Evolutionary conservation across 257 asterid genomes (phyloP), one percentile per base, ranked within the genome.

Genomic region (Hygrophila difformis): DNA sequence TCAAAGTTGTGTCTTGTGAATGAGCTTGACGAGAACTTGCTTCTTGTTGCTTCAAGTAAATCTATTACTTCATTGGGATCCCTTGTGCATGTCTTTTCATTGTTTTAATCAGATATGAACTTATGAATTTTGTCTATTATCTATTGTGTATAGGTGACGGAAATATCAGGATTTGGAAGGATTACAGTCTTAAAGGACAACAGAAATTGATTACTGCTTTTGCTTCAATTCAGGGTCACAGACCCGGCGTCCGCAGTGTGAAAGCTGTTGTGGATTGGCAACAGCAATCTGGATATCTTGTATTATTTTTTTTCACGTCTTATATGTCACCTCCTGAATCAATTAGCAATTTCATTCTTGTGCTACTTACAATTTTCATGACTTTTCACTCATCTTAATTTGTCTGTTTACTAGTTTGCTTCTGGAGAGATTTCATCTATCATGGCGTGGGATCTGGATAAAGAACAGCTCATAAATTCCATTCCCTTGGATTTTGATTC

Each of bases 211-310:
- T 91, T 54, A 78, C 99, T 61, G 93, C 91, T 40, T 86, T 91
- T 64, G 65, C 93, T 45, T 83, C 99, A 23, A 75, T 86, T 69
- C 99, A 78, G 62, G 95, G 91, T 49, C 95, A 72, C 54, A 74
- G 76, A 68, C 89, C 89, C 60, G 95, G 93, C 45, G 87, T 77
- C 49, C 93, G 86, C 49, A 67, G 89, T 69, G 78, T 76, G 70
- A 86, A 82, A 16, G 95, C 99, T 63, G 95, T 91, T 63, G 95
- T 91, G 42, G 99, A 91, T 73, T 91, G 99, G 99, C 99, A 91
- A 67, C 99, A 91, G 75, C 96, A 81, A 69, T 91, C 99, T 48
- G 93, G 99, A 49, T 76, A 72, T 75, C 77, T 56, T 57, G 77
- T 70, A 65, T 43, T 18, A 33, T 43, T n/a, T n/a, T n/a, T n/a